These are phyloP conservation scores for Batkoa obscura DNA, from an alignment of 371 early-diverging fungal genomes.

Conservation along the genomic window DNA sequence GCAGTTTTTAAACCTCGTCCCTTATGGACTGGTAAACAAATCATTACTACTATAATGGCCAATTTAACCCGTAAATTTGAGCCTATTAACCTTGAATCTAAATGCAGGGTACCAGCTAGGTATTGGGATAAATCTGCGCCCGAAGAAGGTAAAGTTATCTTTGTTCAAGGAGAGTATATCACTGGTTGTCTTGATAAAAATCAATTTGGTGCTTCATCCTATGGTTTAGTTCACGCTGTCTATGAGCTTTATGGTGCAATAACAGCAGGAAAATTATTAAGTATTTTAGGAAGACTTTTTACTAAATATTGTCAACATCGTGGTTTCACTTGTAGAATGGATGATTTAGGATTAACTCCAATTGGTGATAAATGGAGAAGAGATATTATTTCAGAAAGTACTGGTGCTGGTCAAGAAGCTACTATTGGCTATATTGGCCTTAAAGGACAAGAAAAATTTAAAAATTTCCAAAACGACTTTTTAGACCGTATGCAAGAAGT, in stretches of 20 bases:
- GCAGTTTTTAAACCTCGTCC: conserved; percentile 70
- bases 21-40: conserved; percentile 98
- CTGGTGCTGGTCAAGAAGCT: conserved; percentile 41
- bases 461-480: conserved; percentile 20
- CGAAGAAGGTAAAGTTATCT: conserved; percentile 66
- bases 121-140: conserved; percentile 62
- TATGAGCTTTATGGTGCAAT: conserved; percentile 94
- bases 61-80: conserved; percentile 64
- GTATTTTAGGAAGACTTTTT: conserved; percentile 85
- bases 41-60: conserved; percentile 68
- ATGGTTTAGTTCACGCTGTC: conserved; percentile 91
- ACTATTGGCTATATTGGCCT: conserved; percentile 53
- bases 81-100: conserved; percentile 72
- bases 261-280: conserved; percentile 82
- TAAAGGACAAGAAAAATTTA: conserved; percentile 20
- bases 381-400: conserved; percentile 32
- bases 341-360: conserved; percentile 83
- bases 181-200: conserved; percentile 96
- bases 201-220: conserved; percentile 88
- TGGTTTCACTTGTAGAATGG: conserved; percentile 97
- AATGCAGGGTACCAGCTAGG: conserved; percentile 69
- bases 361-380: conserved; percentile 64
- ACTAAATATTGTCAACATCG: conserved; percentile 78
- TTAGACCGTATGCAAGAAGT: conserved; percentile 63
- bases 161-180: conserved; percentile 74